Evolutionary conservation across 345 rosid genomes (phyloP), one percentile per base, ranked within the genome.

Genomic region (Linum usitatissimum): DNA sequence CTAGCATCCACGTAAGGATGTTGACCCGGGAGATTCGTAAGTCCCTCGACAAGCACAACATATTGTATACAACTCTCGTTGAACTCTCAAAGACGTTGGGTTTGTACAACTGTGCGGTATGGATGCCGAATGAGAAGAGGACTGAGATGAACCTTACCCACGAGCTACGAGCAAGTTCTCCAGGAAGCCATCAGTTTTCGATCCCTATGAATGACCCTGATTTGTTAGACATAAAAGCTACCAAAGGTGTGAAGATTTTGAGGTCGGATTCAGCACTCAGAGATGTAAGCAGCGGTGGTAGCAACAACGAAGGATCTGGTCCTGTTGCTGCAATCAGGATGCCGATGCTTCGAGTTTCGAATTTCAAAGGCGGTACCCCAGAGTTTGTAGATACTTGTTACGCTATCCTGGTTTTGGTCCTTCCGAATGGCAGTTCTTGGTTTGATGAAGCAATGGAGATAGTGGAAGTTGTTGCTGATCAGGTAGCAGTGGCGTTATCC

Each of bases 391-490:
- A 89, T 54, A 80, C 97, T 55, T 68, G 75, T 58, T 89, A 87
- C 71, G 94, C 94, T 61, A 80, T 92, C 68, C 79, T 92, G 70
- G 96, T 92, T 57, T 79, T 92, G 69, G 97, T 84, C 13, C 93
- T 87, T 73, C 95, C 97, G 0, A 61, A 61, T 58, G 64, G 54
- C 31, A 72, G 74, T 60, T 73, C 83, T 9, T 92, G 98, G 98
- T 81, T 78, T 60, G 51, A 71, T 61, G 77, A 83, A 38, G 97
- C 83, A 68, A 63, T 87, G 66, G 94, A 92, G 76, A 92, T 92
- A 62, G 90, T 91, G 3, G 90, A 87, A 76, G 97, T 89, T 55
- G 98, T 92, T 62, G 98, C 98, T 59, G 98, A 92, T 79, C 97
- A 92, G 77, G 97, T 92, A 48, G 97, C 98, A 1, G 97, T 92